A percentile compares a stretch with the other conserved stretches of the same genome.
These are phyloP conservation scores for Zoysia matrella DNA, from an alignment of 202 grass and related monocot species.

Conservation along the genomic window DNA sequence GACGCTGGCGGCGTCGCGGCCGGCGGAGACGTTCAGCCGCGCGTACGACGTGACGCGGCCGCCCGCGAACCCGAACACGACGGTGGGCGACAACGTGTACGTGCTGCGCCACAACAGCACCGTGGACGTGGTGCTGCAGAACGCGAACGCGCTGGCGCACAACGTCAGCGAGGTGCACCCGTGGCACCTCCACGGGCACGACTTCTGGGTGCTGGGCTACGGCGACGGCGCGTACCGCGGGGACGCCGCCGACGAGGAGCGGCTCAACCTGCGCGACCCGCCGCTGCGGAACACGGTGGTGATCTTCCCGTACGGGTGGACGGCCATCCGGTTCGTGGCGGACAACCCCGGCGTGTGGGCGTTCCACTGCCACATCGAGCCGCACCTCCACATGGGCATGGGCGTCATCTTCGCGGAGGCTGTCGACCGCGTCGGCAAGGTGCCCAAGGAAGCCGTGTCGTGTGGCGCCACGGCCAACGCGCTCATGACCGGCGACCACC, in stretches of 20 bases:
- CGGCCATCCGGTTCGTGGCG: slow-evolving; percentile 61
- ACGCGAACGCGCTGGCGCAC: slow-evolving; percentile 58
- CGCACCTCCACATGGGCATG: slow-evolving; percentile 91
- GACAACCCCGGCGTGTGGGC: slow-evolving; percentile 78
- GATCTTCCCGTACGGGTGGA: slow-evolving; percentile 82
- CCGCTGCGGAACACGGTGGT: slow-evolving; percentile 83
- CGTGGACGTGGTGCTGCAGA: slow-evolving; percentile 81
- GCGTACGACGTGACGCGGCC: slow-evolving; percentile 55
- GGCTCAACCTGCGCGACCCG: slow-evolving; percentile 35
- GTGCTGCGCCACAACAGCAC: slow-evolving; percentile 29
- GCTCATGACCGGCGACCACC: slow-evolving; percentile 29
- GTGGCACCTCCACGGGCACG: slow-evolving; percentile 85
- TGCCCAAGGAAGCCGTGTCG: slow-evolving; percentile 63
- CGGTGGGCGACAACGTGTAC: slow-evolving; percentile 46
- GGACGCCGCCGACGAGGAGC: slow-evolving; percentile 24
- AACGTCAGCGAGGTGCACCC: slow-evolving; percentile 72
- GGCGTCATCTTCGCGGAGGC: slow-evolving; percentile 77
- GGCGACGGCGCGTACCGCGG: slow-evolving; percentile 55
- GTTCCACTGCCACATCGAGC: slow-evolving; percentile 92
- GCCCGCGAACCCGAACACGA: slow-evolving; percentile 13
- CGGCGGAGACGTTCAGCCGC: slow-evolving; percentile 1
- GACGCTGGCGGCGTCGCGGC: slow-evolving; percentile 8
- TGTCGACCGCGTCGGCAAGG: slow-evolving; percentile 43
- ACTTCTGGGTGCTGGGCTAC: slow-evolving; percentile 90
- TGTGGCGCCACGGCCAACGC: slow-evolving; percentile 34